A percentile compares a stretch with the other conserved stretches of the same genome.
phyloP scores from a whole-genome alignment of 352 stramenopile species.

The Phytophthora nicotianae region DNA sequence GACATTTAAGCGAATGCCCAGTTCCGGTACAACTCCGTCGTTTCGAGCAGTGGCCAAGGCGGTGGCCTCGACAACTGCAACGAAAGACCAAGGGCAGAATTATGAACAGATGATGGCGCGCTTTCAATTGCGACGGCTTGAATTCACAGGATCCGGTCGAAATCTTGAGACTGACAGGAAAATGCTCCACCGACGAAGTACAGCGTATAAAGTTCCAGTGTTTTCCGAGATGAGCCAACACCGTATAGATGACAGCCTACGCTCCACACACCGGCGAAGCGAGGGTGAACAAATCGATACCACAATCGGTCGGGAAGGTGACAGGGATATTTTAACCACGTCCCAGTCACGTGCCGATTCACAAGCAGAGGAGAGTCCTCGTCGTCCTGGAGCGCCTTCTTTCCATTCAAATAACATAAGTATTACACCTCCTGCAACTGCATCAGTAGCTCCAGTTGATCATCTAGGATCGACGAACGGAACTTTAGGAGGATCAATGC shows the following conservation, averaged over 20 bases:
- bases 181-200: conserved; percentile 10
- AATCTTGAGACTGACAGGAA: conserved; percentile 5
- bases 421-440: conserved; percentile 7
- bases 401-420: conserved; percentile 17
- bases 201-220: conserved; percentile 10
- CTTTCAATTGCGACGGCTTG: conserved; percentile 49
- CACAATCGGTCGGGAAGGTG: conserved; percentile 7
- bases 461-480: conserved; percentile 6
- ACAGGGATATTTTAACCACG: conserved; percentile 11
- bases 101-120: conserved; percentile 62
- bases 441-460: conserved; percentile 8
- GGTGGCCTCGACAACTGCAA: conserved; percentile 11
- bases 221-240: conserved; percentile 27
- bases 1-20: conserved; percentile 22
- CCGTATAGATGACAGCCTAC: conserved; percentile 19
- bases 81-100: conserved; percentile 22
- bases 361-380: conserved; percentile 20
- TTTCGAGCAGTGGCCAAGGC: conserved; percentile 26
- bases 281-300: conserved; percentile 20
- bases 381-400: conserved; percentile 17
- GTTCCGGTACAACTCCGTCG: conserved; percentile 5
- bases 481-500: conserved; percentile 10
- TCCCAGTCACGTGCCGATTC: conserved; percentile 21
- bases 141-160: conserved; percentile 11
- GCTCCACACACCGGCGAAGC: conserved; percentile 15